A percentile compares a stretch with the other conserved stretches of the same genome.
phyloP scores from a whole-genome alignment of 208 protist species.

The Novymonas esmeraldas region DNA sequence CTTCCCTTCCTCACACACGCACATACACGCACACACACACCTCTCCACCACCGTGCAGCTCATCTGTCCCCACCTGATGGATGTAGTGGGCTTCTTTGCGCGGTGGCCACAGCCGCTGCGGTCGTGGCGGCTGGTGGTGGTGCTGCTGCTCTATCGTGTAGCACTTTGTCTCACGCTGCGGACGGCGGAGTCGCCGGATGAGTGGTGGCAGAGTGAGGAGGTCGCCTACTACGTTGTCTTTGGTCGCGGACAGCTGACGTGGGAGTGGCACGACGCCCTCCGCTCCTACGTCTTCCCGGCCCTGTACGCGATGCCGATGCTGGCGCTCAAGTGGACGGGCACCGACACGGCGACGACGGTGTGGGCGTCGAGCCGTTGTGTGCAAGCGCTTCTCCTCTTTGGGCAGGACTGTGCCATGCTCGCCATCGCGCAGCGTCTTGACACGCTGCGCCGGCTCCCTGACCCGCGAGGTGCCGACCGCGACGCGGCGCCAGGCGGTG shows the following conservation, averaged over 20 bases:
- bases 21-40: background rate
- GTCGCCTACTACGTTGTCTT: slow-evolving; percentile 86
- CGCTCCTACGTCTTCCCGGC: slow-evolving; percentile 77
- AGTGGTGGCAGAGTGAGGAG: slow-evolving; percentile 90
- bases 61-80: too few species aligned
- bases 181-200: slow-evolving; percentile 74
- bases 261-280: slow-evolving; percentile 81
- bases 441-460: slow-evolving; percentile 3
- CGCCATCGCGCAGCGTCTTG: slow-evolving; percentile 33
- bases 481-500: background rate
- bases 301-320: slow-evolving; percentile 58
- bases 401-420: slow-evolving; percentile 47
- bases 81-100: slow-evolving; percentile 23
- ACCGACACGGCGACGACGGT: slow-evolving; percentile 59
- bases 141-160: slow-evolving; percentile 53
- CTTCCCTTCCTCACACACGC: too few species aligned
- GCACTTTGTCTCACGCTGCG: slow-evolving; percentile 48
- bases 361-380: slow-evolving; percentile 41
- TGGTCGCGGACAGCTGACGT: slow-evolving; percentile 73
- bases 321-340: slow-evolving; percentile 49
- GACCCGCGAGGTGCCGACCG: background rate
- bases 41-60: too few species aligned
- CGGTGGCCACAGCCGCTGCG: slow-evolving; percentile 25
- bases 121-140: slow-evolving; percentile 16
- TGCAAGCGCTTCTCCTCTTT: slow-evolving; percentile 54